Base-by-base conservation (phyloP, 768 basidiomycete genomes). In the Boletus sp. region DNA sequence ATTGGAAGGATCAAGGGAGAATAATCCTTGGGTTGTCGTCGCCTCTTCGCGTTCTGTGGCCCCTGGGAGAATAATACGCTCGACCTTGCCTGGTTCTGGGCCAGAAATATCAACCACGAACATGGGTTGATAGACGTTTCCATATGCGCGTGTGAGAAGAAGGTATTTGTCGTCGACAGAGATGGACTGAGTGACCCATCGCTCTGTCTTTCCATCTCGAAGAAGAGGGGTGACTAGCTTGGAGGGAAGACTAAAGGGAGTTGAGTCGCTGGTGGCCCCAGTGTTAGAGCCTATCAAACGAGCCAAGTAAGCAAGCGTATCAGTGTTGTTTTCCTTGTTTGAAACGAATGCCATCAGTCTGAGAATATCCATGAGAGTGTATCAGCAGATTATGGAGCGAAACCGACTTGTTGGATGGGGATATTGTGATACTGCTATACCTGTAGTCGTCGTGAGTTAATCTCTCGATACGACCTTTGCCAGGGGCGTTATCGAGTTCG, bases 121-220 rank as follows among this genome's bases (percentile, higher is more conserved):
- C 37, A 71, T 54, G 7, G 66, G 57, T 33, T 55, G 57, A 55
- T 73, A 67, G 7, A 53, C 57, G 14, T 71, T 53, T 41, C 74
- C 64, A 30, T 70, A 60, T 9, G 27, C 23, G 19, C 74, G 64
- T 17, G 61, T 61, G 39, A 77, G 61, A 35, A 74, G 63, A 6
- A 77, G 44, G n/a, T 71, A 70, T 42, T 68, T 66, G 47, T 77
- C 74, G 38, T 77, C 74, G 46, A 73, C 42, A 23, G 75, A 77
- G 51, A 77, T 67, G 44, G 70, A 69, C 39, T 27, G 49, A 25
- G 63, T 58, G n/a, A 21, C 19, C 73, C 71, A 75, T 51, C 62
- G 56, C 38, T 72, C 63, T 4, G 72, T 66, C 50, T 65, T 73
- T 30, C 68, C 70, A 25, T 66, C 64, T 15, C 58, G 63, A 25